These are phyloP conservation scores for Spongispora temasekensis DNA, from an alignment of 1,284 basidiomycete genomes.

Conservation along the genomic window DNA sequence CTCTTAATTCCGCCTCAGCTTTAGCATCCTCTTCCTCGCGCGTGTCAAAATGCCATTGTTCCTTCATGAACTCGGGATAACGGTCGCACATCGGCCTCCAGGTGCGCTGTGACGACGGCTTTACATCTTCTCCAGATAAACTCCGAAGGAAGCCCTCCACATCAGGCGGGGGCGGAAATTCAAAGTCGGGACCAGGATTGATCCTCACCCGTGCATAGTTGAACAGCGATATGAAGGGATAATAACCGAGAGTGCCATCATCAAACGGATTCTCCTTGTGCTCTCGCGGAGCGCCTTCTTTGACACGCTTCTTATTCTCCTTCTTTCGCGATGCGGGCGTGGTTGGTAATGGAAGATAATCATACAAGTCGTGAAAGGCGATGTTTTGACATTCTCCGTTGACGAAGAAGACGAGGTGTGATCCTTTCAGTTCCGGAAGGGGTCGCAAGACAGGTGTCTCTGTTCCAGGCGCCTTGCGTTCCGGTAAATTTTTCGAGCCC, in stretches of 20 bases:
- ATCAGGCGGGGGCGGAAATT: conserved; percentile 73
- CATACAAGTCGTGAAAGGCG: conserved; percentile 89
- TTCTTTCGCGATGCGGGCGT: conserved; percentile 56
- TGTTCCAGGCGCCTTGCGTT: conserved; percentile 34
- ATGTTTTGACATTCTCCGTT: conserved; percentile 87
- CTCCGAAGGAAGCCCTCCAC: conserved; percentile 62
- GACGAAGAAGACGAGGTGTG: conserved; percentile 87
- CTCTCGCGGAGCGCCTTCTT: conserved; percentile 67
- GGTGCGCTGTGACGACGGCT: conserved; percentile 41
- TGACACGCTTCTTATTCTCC: conserved; percentile 53
- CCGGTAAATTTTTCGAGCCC: conserved; percentile 65
- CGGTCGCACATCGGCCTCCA: conserved; percentile 81
- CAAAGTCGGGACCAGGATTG: conserved; percentile 88
- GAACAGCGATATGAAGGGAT: conserved; percentile 92
- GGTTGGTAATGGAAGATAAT: conserved; percentile 84
- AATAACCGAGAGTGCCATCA: conserved; percentile 95
- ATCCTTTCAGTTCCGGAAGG: conserved; percentile 72
- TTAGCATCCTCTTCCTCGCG: conserved; percentile 65
- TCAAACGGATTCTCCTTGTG: conserved; percentile 86
- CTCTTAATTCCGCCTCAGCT: conserved; percentile 41
- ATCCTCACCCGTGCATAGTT: conserved; percentile 85
- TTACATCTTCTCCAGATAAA: conserved; percentile 35
- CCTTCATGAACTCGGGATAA: conserved; percentile 75
- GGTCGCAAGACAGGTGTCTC: conserved; percentile 52
- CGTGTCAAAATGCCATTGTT: conserved; percentile 73